phyloP scores from a whole-genome alignment of 306 rosid genomes.

The Potentilla sterilis region DNA sequence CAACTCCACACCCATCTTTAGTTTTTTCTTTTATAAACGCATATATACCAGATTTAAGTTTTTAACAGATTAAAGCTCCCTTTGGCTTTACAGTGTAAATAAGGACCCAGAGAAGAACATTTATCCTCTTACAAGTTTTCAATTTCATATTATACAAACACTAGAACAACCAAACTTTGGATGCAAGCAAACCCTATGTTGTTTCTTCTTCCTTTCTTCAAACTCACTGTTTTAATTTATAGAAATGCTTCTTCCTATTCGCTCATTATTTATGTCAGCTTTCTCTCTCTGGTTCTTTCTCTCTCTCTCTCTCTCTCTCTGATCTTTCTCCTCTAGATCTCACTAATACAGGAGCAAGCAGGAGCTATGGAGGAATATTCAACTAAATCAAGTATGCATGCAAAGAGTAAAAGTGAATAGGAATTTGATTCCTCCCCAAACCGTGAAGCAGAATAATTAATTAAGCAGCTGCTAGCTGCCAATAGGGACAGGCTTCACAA shows the following conservation, averaged over 20 bases:
- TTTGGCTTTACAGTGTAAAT: constrained; percentile 39
- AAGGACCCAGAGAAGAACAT: constrained; percentile 36
- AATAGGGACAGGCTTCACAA: constrained; percentile 1
- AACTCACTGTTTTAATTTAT: constrained; percentile 34
- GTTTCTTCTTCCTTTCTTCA: constrained; percentile 22
- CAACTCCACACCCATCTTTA: constrained; percentile 33
- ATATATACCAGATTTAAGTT: background rate
- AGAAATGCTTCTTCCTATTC: constrained; percentile 26
- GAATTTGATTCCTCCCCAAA: constrained; percentile 55
- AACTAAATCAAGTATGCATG: constrained; percentile 19
- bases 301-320: background rate
- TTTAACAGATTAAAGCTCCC: constrained; percentile 22
- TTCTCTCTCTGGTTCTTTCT: constrained; percentile 18
- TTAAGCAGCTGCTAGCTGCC: constrained; percentile 27
- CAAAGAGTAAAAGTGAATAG: constrained; percentile 42
- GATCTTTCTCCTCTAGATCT: background rate
- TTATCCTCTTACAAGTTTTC: constrained; percentile 54
- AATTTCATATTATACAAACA: constrained; percentile 31
- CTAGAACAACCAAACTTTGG: constrained; percentile 49
- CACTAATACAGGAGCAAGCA: constrained; percentile 3
- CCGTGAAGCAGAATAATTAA: constrained; percentile 41
- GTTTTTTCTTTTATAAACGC: constrained; percentile 16
- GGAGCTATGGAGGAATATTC: constrained; percentile 28
- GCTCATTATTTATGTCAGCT: constrained; percentile 31
- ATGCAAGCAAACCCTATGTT: constrained; percentile 51